Evolutionary conservation across 352 stramenopile genomes (phyloP).

Genomic region (Phytophthora agathidicida): DNA sequence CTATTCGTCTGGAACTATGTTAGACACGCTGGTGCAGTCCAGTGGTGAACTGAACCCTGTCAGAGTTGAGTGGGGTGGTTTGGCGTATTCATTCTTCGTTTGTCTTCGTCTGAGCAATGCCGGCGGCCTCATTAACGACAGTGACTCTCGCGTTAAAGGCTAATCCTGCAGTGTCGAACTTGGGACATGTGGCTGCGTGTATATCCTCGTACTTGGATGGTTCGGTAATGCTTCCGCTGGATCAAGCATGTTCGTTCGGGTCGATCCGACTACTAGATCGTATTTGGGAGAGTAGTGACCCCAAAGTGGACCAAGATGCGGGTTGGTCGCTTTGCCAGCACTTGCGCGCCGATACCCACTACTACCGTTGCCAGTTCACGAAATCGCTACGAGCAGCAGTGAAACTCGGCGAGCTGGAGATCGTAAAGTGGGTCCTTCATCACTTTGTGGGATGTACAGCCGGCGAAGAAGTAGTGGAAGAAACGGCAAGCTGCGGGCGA

Average conservation of each 20-base stretch:
- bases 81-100: no score
- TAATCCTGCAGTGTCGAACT: background rate
- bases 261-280: slow-evolving; percentile 12
- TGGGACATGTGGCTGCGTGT: slow-evolving; percentile 3
- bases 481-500: slow-evolving; percentile 9
- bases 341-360: slow-evolving; percentile 11
- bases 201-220: slow-evolving; percentile 24
- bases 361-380: slow-evolving; percentile 17
- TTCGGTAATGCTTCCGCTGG: slow-evolving; percentile 14
- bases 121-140: background rate
- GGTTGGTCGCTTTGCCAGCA: slow-evolving; percentile 15
- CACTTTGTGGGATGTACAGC: slow-evolving; percentile 16
- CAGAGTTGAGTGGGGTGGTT: no score
- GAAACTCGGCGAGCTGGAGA: slow-evolving; percentile 8
- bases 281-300: slow-evolving; percentile 22
- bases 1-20: no score
- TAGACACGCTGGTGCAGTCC: no score
- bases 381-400: slow-evolving; percentile 1
- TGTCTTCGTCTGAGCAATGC: no score
- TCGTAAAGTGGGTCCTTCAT: slow-evolving; percentile 10
- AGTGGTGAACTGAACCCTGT: no score
- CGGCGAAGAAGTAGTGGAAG: slow-evolving; percentile 16
- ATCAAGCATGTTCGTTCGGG: slow-evolving; percentile 5
- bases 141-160: slow-evolving; percentile 4
- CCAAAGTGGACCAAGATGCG: background rate